phyloP scores from a whole-genome alignment of 805 yeast species.

The Sungouiozyma ichnusensis region DNA sequence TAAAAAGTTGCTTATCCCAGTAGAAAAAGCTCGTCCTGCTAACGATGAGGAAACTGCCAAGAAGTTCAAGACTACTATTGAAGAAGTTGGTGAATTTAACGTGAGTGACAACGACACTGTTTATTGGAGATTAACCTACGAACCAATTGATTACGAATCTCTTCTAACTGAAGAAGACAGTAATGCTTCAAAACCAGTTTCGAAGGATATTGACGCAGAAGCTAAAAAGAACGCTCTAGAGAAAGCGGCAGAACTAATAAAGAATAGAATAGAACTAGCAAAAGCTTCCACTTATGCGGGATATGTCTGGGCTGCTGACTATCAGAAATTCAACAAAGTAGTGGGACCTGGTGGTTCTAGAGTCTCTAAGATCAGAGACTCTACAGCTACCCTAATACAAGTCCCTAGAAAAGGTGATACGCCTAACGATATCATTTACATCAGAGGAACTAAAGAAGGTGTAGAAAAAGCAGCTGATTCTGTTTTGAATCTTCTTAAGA shows the following conservation, averaged over 20 bases:
- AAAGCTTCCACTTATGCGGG: conserved; percentile 40
- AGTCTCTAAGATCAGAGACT: conserved; percentile 49
- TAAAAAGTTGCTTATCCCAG: conserved; percentile 36
- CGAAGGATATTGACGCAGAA: conserved; percentile 28
- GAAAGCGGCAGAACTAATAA: conserved; percentile 30
- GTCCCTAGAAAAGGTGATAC: conserved; percentile 53
- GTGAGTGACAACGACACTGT: conserved; percentile 30
- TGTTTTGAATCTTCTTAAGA: conserved; percentile 24
- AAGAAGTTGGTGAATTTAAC: conserved; percentile 25
- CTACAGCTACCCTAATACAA: conserved; percentile 46
- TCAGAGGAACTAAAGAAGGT: conserved; percentile 50
- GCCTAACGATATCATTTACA: conserved; percentile 41
- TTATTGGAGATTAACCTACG: conserved; percentile 55
- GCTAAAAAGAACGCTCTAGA: conserved; percentile 35
- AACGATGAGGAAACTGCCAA: conserved; percentile 24
- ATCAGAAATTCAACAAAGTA: conserved; percentile 45
- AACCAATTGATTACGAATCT: conserved; percentile 25
- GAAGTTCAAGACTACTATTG: conserved; percentile 39
- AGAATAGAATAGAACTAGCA: conserved; percentile 39
- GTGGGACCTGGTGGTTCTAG: conserved; percentile 72
- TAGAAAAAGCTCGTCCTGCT: conserved; percentile 36
- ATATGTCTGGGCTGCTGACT: conserved; percentile 50
- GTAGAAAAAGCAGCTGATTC: conserved; percentile 40
- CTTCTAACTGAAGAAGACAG: conserved; percentile 32
- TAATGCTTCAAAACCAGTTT: conserved; percentile 39